Base-by-base conservation (phyloP, 306 rosid genomes). In the Cucurbita moschata region DNA sequence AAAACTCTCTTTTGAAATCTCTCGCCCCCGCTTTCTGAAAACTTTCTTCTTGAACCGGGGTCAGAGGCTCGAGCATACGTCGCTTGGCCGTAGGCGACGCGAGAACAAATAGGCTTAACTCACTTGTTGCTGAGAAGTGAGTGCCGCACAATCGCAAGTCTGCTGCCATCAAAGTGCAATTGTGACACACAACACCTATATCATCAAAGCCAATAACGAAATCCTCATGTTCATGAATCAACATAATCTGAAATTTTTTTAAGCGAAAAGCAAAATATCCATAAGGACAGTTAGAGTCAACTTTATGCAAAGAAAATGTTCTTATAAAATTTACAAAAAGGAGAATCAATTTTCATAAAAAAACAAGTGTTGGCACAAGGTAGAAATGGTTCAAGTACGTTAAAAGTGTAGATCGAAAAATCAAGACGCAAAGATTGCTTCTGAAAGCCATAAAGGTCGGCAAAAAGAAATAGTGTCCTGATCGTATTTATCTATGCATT, bases 141-240 rank as follows among this genome's bases (percentile, higher is more conserved):
- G 1, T 21, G 23, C 23, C 23, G 23, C 23, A 21, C 23, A 21
- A 21, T 21, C 23, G 23, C 23, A 21, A 21, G 23, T 21, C 23
- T 1, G 1, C 23, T 21, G 23, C 23, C 23, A 21, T 21, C 23
- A 21, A 21, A 21, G 23, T 21, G 23, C 23, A 1, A 21, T 21
- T 0, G 23, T 21, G 23, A 21, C 23, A 21, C 23, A 21, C 23
- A 21, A 21, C 86, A 46, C 96, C 92, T 77, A 94, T 74, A 74
- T 94, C 96, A 89, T 94, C 99, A 86, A 94, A 84, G 76, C 99
- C 99, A 88, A 94, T 96, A 81, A 91, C 92, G 72, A 96, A 96
- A 84, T 90, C 98, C 4, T 95, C 97, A 82, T 94, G 98, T 76
- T 90, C 98, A 77, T 91, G 99, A 83, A 97, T 91, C 88, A 94